These are phyloP conservation scores for Ustilago hordei DNA, from an alignment of 1,284 basidiomycete genomes.

Conservation along the genomic window DNA sequence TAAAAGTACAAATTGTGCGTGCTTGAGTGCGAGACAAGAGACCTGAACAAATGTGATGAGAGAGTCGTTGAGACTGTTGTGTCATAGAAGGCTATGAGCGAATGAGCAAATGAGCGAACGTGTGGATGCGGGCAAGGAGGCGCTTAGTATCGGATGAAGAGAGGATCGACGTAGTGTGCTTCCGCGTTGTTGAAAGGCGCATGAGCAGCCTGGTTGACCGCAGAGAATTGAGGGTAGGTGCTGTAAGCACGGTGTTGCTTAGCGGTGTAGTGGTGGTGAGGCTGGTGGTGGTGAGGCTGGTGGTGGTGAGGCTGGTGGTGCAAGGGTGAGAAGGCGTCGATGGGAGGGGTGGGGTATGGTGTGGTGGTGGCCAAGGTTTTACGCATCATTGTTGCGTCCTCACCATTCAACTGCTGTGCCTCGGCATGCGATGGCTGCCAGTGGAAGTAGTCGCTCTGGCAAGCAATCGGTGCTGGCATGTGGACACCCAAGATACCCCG, in stretches of 20 bases:
- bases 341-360: conserved; percentile 47
- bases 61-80: conserved; percentile 7
- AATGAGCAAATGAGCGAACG: background rate
- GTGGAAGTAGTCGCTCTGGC: conserved; percentile 48
- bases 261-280: conserved; percentile 8
- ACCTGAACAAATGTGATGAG: background rate
- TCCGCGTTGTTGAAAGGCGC: conserved; percentile 57
- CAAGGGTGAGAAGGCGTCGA: conserved; percentile 40
- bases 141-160: conserved; percentile 45
- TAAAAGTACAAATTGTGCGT: conserved; percentile 27
- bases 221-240: conserved; percentile 14
- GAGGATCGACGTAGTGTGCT: conserved; percentile 45
- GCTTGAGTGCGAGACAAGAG: conserved; percentile 1
- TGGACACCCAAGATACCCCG: conserved; percentile 53
- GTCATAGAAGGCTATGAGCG: background rate
- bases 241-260: conserved; percentile 21
- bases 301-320: conserved; percentile 12
- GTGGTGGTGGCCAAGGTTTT: conserved; percentile 41
- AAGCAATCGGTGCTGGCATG: conserved; percentile 41
- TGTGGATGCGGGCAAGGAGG: background rate
- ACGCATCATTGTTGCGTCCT: conserved; percentile 22
- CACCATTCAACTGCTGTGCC: conserved; percentile 11
- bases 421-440: conserved; percentile 23
- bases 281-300: background rate
- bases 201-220: conserved; percentile 29